Evolutionary conservation across 108 stramenopile genomes (phyloP).

Genomic region (Parmales sp.): DNA sequence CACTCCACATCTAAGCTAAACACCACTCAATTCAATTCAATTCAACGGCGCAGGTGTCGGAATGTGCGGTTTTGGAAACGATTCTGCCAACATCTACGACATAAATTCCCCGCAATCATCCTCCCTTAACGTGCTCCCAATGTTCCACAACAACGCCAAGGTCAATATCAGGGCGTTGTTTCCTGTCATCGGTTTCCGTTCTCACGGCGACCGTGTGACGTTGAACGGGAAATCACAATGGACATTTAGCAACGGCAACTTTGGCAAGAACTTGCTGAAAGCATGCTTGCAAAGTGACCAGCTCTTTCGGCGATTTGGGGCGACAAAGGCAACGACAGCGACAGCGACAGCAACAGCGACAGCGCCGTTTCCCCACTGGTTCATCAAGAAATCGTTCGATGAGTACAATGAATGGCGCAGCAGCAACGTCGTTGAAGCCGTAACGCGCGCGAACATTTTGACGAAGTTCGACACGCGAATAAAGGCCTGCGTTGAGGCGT

Average conservation of each 20-base stretch:
- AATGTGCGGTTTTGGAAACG: background rate
- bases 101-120: too few relatives aligned
- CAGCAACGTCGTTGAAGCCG: background rate
- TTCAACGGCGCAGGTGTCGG: too few relatives aligned
- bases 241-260: slow-evolving; percentile 63
- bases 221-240: slow-evolving; percentile 53
- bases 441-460: background rate
- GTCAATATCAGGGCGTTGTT: slow-evolving; percentile 64
- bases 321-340: background rate
- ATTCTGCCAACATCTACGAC: background rate
- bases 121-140: slow-evolving; percentile 55
- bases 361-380: slow-evolving; percentile 43
- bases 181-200: slow-evolving; percentile 85
- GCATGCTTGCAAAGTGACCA: slow-evolving; percentile 62
- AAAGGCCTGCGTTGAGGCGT: slow-evolving; percentile 26
- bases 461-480: background rate
- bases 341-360: background rate
- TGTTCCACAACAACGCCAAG: slow-evolving; percentile 67
- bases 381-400: slow-evolving; percentile 49
- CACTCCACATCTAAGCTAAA: too few relatives aligned
- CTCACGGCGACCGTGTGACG: slow-evolving; percentile 82
- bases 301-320: slow-evolving; percentile 38
- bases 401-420: slow-evolving; percentile 60
- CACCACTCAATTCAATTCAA: too few relatives aligned
- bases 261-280: slow-evolving; percentile 39